Evolutionary conservation across 129 eudicot species (phyloP), one percentile per base, ranked within the genome.

Genomic region (Ambrosia artemisiifolia): DNA sequence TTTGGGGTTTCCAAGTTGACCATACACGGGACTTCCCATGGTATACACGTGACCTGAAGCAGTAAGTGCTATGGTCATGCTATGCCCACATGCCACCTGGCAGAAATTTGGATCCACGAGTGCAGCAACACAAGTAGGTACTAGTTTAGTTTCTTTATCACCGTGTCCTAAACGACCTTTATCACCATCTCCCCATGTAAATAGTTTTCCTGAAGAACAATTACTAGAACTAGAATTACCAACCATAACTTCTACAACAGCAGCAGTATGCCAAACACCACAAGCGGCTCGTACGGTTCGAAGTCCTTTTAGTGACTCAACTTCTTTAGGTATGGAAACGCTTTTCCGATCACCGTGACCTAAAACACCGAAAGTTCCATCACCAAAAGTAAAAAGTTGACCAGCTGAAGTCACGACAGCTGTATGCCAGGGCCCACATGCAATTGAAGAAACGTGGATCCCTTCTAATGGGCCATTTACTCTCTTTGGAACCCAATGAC

Each of bases 341-440:
- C 75, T 69, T 47, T 49, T 50, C 20, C 85, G 86, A 75, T 88
- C 86, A 6, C 97, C 97, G 18, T 90, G 97, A n/a, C 98, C 98
- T 40, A 94, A 78, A 33, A 82, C 96, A 60, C 98, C 98, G 30
- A 94, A 94, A 54, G 96, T 90, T 18, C 97, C 97, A 30, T 93
- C 98, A 10, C 98, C 98, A 69, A 87, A 93, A 20, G 98, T 89
- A 63, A 89, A 85, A 71, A 94, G 77, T 56, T 83, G 90, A 12
- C 97, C 96, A 17, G 85, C 71, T 36, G 96, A 90, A 10, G 96
- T 80, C 69, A 94, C 73, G 6, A 88, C 66, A 51, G 97, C 96
- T 20, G 98, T 94, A 76, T 94, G 98, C 96, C 96, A 94, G 40
- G 96, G 96, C 79, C 98, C 98, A 82, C 98, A 94, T 46, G 98